Conservation (phyloP, 345 rosid species). For the Syzygium aqueum region DNA sequence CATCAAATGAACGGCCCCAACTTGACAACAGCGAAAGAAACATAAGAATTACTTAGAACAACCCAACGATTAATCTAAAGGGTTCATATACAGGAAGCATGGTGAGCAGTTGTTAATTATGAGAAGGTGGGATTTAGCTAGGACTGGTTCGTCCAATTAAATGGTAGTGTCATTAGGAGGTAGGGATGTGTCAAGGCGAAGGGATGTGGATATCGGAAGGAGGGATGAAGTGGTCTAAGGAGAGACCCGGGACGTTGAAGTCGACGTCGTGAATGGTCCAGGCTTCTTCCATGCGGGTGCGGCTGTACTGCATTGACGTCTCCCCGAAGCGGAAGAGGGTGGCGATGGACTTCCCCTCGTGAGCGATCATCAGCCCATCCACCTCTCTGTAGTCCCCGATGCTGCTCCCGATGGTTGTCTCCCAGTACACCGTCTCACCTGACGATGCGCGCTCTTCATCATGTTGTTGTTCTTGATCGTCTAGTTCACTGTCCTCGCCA, state of each 20-base stretch:
- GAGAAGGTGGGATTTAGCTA: neutral
- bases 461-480: neutral
- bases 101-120: neutral
- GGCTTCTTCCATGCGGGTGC: slow-evolving; percentile 83
- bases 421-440: slow-evolving; percentile 64
- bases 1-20: neutral
- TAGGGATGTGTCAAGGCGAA: neutral
- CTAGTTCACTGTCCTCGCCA: neutral
- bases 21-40: neutral
- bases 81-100: neutral
- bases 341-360: slow-evolving; percentile 79
- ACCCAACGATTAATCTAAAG: neutral
- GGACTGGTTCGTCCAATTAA: neutral
- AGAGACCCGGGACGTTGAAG: slow-evolving; percentile 81
- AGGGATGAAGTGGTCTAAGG: slow-evolving; percentile 81
- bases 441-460: neutral
- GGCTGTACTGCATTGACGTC: slow-evolving; percentile 53
- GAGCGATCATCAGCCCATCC: slow-evolving; percentile 72
- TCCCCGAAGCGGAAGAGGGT: slow-evolving; percentile 73
- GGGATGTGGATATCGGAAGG: slow-evolving; percentile 55
- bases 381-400: slow-evolving; percentile 80
- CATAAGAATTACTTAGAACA: neutral
- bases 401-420: slow-evolving; percentile 86
- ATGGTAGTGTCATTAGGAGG: neutral
- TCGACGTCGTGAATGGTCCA: slow-evolving; percentile 95